These are phyloP conservation scores for Quercus phellos DNA, from an alignment of 331 rosid genomes.

Conservation along the genomic window DNA sequence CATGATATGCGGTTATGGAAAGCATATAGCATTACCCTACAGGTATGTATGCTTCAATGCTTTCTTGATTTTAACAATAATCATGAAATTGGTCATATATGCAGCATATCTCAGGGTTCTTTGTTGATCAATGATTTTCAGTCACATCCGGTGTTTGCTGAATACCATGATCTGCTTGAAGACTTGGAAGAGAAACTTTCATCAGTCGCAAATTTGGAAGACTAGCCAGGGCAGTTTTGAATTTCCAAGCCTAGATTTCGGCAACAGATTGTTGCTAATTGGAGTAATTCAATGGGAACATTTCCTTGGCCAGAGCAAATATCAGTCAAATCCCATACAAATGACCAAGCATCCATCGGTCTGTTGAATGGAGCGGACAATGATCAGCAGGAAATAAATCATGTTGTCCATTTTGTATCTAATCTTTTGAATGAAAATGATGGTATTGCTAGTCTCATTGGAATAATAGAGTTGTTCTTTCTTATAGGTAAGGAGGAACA, in stretches of 20 bases:
- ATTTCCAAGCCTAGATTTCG: conserved; percentile 14
- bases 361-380: neutral
- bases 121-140: conserved; percentile 27
- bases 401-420: neutral
- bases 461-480: neutral
- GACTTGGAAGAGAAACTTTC: conserved; percentile 70
- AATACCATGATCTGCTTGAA: conserved; percentile 70
- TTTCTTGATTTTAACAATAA: neutral
- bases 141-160: conserved; percentile 58
- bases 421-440: neutral
- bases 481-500: conserved; percentile 15
- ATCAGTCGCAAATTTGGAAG: conserved; percentile 39
- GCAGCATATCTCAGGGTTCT: conserved; percentile 7
- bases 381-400: neutral
- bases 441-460: neutral
- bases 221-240: conserved; percentile 21
- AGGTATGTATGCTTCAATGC: conserved; percentile 43
- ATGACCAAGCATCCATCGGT: neutral
- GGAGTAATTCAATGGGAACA: neutral
- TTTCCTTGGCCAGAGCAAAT: neutral
- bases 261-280: conserved; percentile 7
- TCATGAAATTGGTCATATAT: neutral
- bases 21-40: conserved; percentile 71
- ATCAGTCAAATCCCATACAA: neutral
- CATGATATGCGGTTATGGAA: conserved; percentile 81